phyloP scores from a whole-genome alignment of 768 basidiomycete species.

The Auricularia sp. region DNA sequence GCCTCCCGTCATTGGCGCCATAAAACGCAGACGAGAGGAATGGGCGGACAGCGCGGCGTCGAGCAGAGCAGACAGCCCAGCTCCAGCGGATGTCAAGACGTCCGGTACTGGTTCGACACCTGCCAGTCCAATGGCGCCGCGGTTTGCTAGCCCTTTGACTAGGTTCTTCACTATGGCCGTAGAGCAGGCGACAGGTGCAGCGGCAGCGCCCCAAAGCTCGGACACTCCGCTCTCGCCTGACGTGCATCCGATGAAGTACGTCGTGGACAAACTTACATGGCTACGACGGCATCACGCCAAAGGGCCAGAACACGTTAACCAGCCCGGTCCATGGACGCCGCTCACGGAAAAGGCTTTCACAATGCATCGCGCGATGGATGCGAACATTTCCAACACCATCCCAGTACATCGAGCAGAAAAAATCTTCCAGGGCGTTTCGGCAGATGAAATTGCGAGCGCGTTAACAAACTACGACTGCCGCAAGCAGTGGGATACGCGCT shows the following conservation, averaged over 20 bases:
- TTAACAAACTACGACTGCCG: constrained; percentile 62
- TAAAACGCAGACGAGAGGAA: constrained; percentile 59
- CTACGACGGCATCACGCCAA: constrained; percentile 54
- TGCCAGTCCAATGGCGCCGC: constrained; percentile 32
- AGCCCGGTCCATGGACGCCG: constrained; percentile 58
- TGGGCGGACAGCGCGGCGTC: constrained; percentile 39
- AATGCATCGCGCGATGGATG: constrained; percentile 63
- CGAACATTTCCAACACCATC: constrained; percentile 68
- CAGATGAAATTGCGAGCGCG: constrained; percentile 77
- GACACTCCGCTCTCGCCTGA: constrained; percentile 38
- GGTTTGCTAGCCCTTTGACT: constrained; percentile 57
- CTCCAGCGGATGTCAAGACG: constrained; percentile 8
- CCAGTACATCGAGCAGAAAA: constrained; percentile 83
- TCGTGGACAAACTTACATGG: constrained; percentile 73
- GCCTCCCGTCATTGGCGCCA: constrained; percentile 68
- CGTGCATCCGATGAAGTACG: constrained; percentile 69
- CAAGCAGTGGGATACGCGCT: constrained; percentile 79
- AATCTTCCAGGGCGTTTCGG: constrained; percentile 87
- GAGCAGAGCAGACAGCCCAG: constrained; percentile 3
- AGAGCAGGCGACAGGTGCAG: constrained; percentile 54
- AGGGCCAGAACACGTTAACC: constrained; percentile 33
- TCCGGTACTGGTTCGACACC: constrained; percentile 18
- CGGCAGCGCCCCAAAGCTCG: constrained; percentile 35
- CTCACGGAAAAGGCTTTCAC: constrained; percentile 69
- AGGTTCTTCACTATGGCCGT: constrained; percentile 67